Conservation (phyloP, 1,284 basidiomycete species). For the Fomitopsis schrenkii region DNA sequence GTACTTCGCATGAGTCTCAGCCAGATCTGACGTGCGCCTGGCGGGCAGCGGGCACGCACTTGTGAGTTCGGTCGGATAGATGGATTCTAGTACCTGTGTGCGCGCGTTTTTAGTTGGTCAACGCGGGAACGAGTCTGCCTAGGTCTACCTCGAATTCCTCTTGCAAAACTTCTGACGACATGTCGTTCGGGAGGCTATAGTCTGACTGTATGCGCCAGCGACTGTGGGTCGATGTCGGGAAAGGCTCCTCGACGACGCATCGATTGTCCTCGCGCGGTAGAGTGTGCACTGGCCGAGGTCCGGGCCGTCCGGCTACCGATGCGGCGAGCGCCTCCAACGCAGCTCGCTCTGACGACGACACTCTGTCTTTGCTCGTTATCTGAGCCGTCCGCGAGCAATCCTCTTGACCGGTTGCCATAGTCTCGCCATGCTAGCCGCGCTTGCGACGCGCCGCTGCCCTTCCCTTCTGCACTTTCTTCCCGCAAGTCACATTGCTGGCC, state of each 20-base stretch:
- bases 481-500: too few species aligned
- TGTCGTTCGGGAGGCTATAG: constrained; percentile 20
- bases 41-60: constrained; percentile 55
- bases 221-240: neutral
- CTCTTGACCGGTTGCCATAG: too few species aligned
- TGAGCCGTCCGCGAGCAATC: neutral
- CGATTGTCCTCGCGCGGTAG: neutral
- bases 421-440: neutral
- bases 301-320: neutral
- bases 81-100: constrained; percentile 85
- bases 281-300: constrained; percentile 14
- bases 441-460: neutral
- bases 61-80: constrained; percentile 91
- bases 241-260: neutral
- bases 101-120: constrained; percentile 6
- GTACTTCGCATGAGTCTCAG: constrained; percentile 67
- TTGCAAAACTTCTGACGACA: constrained; percentile 58
- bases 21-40: constrained; percentile 26
- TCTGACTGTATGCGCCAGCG: neutral
- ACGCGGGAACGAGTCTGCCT: constrained; percentile 1
- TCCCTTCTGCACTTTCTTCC: neutral
- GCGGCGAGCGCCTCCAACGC: neutral
- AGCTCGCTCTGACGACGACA: neutral
- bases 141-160: constrained; percentile 84
- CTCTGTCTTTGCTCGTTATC: neutral